Evolutionary conservation across 768 basidiomycete genomes (phyloP).

Genomic region (Xerocomus brunneocitrinus): DNA sequence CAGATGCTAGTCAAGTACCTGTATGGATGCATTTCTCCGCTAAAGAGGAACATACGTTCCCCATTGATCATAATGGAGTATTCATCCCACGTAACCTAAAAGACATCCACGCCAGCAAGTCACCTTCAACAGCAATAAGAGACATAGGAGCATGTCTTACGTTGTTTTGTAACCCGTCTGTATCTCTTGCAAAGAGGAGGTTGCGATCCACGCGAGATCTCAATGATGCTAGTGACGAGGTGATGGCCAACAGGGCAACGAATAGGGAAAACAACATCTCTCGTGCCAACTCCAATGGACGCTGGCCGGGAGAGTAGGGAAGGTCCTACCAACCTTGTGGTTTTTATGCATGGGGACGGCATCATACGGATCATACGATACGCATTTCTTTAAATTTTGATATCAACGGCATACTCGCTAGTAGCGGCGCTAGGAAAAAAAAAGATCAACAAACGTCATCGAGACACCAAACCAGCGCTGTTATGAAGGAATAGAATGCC

Average conservation of each 20-base stretch:
- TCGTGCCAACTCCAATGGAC: neutral
- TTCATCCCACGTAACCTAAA: conserved; percentile 53
- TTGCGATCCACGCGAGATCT: conserved; percentile 5
- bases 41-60: conserved; percentile 53
- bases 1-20: conserved; percentile 20
- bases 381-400: too few relatives aligned
- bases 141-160: conserved; percentile 2
- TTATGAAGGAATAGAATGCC: neutral
- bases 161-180: conserved; percentile 15
- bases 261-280: conserved; percentile 11
- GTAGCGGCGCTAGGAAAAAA: neutral
- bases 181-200: conserved; percentile 13
- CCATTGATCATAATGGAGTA: conserved; percentile 55
- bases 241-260: conserved; percentile 8
- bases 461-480: neutral
- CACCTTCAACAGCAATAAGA: neutral
- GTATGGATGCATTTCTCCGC: conserved; percentile 63
- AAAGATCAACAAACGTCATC: neutral
- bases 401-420: neutral
- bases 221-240: conserved; percentile 10
- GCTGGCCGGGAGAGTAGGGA: neutral
- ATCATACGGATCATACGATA: neutral
- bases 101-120: neutral
- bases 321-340: neutral
- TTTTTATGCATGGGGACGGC: neutral